phyloP scores from a whole-genome alignment of 805 yeast species.

The Kurtzmaniella fragi region DNA sequence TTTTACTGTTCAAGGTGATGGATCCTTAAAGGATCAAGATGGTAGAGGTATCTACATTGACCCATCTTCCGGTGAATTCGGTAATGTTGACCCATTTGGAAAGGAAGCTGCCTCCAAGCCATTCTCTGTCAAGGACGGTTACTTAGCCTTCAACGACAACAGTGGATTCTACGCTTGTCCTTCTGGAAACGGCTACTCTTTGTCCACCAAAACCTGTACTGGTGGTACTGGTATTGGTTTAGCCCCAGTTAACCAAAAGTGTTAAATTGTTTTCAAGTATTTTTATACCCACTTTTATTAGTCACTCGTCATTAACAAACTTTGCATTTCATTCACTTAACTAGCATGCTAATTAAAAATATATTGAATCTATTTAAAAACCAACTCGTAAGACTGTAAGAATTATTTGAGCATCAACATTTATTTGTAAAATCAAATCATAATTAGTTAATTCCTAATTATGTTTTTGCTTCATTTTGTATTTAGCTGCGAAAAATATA shows the following conservation, averaged over 20 bases:
- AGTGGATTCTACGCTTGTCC: constrained; percentile 37
- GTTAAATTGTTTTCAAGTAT: too few species aligned
- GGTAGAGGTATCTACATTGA: constrained; percentile 24
- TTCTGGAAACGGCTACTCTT: constrained; percentile 19
- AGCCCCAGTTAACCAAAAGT: neutral
- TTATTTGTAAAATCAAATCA: too few species aligned
- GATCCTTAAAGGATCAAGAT: constrained; percentile 25
- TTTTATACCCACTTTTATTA: too few species aligned
- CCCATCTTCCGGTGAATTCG: constrained; percentile 26
- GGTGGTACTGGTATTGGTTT: constrained; percentile 26
- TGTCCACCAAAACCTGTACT: constrained; percentile 20
- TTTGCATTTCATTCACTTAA: too few species aligned
- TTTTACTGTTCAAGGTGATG: constrained; percentile 20
- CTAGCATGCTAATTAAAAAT: too few species aligned
- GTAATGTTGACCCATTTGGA: constrained; percentile 28
- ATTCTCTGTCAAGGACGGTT: constrained; percentile 33
- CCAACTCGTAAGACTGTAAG: too few species aligned
- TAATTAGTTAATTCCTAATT: too few species aligned
- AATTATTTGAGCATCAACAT: too few species aligned
- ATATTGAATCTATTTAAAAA: too few species aligned
- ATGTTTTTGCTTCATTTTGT: too few species aligned
- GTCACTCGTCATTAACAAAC: too few species aligned
- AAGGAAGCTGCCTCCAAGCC: constrained; percentile 29
- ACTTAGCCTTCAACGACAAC: constrained; percentile 29
- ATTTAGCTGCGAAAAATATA: too few species aligned